A percentile compares a stretch with the other conserved stretches of the same genome.
These are phyloP conservation scores for Prunus fruticosa DNA, from an alignment of 306 rosid genomes.

Conservation along the genomic window DNA sequence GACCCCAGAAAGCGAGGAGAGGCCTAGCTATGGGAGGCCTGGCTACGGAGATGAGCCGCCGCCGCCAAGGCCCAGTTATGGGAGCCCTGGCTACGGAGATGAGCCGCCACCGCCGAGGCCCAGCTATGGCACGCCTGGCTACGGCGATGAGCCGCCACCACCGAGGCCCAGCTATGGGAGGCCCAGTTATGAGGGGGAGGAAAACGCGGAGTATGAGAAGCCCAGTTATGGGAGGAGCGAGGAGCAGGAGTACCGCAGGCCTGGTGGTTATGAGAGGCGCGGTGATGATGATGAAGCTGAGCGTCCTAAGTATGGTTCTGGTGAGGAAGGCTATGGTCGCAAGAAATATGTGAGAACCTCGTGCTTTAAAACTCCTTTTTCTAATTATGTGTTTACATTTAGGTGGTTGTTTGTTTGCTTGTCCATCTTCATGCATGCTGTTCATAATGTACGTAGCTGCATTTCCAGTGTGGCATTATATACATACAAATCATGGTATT, in stretches of 20 bases:
- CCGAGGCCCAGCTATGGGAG: constrained; percentile 37
- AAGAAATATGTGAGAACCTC: constrained; percentile 71
- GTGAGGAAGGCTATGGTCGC: constrained; percentile 61
- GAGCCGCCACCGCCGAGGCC: constrained; percentile 13
- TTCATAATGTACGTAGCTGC: too few species aligned
- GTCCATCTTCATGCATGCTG: too few species aligned
- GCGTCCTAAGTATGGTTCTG: constrained; percentile 36
- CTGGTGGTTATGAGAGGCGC: constrained; percentile 15
- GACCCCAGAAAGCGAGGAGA: constrained; percentile 2
- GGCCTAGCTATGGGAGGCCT: constrained; percentile 19
- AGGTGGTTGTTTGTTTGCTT: too few species aligned
- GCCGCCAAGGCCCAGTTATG: constrained; percentile 30
- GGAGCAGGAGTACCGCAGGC: background rate
- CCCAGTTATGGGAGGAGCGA: constrained; percentile 13
- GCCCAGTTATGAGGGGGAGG: constrained; percentile 19
- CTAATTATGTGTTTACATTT: too few species aligned
- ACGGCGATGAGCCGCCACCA: constrained; percentile 21
- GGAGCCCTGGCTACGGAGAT: constrained; percentile 11
- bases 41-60: constrained; percentile 21
- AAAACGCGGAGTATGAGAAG: constrained; percentile 23
- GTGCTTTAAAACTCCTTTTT: background rate
- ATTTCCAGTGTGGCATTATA: too few species aligned
- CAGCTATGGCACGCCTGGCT: background rate
- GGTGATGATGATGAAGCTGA: constrained; percentile 32
- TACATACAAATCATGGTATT: too few species aligned